phyloP scores from a whole-genome alignment of 768 basidiomycete species.

The Hygrophoropsis aurantiaca region DNA sequence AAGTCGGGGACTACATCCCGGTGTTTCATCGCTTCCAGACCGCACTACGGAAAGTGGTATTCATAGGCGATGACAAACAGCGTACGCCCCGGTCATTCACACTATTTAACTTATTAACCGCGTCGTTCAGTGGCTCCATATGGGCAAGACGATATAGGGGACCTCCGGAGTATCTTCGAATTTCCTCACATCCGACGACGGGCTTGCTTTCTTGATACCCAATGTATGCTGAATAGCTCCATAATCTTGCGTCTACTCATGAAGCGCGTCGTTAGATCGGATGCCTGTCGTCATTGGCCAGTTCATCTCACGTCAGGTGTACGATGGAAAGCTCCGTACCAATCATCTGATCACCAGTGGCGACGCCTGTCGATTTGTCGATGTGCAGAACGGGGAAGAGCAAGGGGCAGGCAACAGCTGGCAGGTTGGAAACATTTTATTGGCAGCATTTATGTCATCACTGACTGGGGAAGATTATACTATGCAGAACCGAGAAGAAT shows the following conservation, averaged over 20 bases:
- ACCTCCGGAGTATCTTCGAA: conserved; percentile 80
- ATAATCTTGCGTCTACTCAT: neutral
- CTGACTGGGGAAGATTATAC: neutral
- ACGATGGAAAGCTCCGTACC: conserved; percentile 58
- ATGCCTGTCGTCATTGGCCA: conserved; percentile 77
- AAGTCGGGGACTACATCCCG: conserved; percentile 39
- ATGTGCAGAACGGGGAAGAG: conserved; percentile 35
- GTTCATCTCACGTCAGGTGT: conserved; percentile 68
- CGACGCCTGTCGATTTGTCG: conserved; percentile 38
- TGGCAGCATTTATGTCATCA: too few relatives aligned
- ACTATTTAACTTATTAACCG: too few relatives aligned
- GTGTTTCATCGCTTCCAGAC: conserved; percentile 25
- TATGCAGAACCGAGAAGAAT: conserved; percentile 60
- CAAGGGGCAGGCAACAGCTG: conserved; percentile 31
- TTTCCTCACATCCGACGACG: conserved; percentile 51
- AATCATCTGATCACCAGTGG: conserved; percentile 42
- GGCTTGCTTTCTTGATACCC: conserved; percentile 61
- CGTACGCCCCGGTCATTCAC: conserved; percentile 18
- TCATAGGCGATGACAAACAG: conserved; percentile 41
- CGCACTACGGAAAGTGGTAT: conserved; percentile 34
- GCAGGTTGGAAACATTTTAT: too few relatives aligned
- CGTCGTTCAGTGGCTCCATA: conserved; percentile 69
- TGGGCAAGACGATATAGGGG: conserved; percentile 67
- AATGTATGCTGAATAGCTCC: conserved; percentile 55
- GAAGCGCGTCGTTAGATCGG: conserved; percentile 51